Evolutionary conservation across 1,284 basidiomycete genomes (phyloP).

Genomic region (Meripilus lineatus): DNA sequence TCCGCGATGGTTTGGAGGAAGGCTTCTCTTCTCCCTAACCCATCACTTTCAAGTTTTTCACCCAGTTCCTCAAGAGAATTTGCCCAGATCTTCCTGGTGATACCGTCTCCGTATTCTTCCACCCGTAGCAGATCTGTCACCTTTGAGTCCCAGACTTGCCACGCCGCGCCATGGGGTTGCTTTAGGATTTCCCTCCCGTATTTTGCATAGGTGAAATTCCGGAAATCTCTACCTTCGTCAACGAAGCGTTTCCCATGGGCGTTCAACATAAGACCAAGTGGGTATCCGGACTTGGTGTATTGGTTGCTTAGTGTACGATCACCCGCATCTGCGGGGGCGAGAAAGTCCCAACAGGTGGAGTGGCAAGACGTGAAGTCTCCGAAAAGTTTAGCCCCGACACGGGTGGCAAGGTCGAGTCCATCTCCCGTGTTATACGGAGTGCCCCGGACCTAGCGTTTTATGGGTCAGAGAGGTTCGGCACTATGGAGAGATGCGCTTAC

Average conservation of each 20-base stretch:
- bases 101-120: slow-evolving; percentile 60
- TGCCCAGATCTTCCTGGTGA: slow-evolving; percentile 51
- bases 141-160: slow-evolving; percentile 58
- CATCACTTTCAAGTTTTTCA: slow-evolving; percentile 38
- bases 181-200: slow-evolving; percentile 54
- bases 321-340: slow-evolving; percentile 45
- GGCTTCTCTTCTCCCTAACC: slow-evolving; percentile 36
- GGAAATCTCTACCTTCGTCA: slow-evolving; percentile 65
- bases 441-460: slow-evolving; percentile 47
- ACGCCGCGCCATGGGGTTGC: slow-evolving; percentile 54
- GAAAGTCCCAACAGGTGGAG: slow-evolving; percentile 68
- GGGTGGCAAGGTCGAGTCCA: slow-evolving; percentile 46
- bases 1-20: slow-evolving; percentile 42
- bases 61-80: slow-evolving; percentile 47
- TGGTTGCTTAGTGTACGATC: slow-evolving; percentile 58
- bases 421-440: slow-evolving; percentile 68
- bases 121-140: slow-evolving; percentile 39
- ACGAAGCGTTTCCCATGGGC: slow-evolving; percentile 52
- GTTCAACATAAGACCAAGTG: slow-evolving; percentile 66
- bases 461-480: background rate
- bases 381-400: slow-evolving; percentile 46
- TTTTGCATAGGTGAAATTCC: slow-evolving; percentile 68
- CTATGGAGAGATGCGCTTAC: slow-evolving; percentile 28
- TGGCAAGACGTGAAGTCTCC: slow-evolving; percentile 66
- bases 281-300: slow-evolving; percentile 69